A percentile compares a stretch with the other conserved stretches of the same genome.
These are phyloP conservation scores for Sporisorium sorghi DNA, from an alignment of 1,284 basidiomycete genomes.

Conservation along the genomic window DNA sequence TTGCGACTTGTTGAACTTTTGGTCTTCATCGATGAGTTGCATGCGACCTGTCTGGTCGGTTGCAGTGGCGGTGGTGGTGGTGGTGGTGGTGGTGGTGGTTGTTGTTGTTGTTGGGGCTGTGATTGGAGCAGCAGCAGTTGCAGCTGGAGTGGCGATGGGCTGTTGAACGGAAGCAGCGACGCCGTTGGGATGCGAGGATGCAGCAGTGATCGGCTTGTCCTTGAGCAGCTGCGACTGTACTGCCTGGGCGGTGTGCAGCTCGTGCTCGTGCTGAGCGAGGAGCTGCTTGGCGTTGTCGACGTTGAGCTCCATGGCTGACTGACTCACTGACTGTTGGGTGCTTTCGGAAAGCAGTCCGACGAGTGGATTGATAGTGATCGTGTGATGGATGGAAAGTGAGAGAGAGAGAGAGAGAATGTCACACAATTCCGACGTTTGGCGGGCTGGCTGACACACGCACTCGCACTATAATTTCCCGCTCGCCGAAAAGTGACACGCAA, in stretches of 20 bases:
- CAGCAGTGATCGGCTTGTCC: constrained; percentile 24
- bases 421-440: neutral
- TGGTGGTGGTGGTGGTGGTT: neutral
- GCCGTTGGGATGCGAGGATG: constrained; percentile 15
- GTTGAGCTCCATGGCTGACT: constrained; percentile 43
- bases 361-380: neutral
- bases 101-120: neutral
- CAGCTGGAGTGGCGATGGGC: neutral
- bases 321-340: too few relatives aligned
- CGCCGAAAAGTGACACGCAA: constrained; percentile 8
- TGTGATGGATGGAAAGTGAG: neutral
- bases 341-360: constrained; percentile 8
- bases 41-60: constrained; percentile 44
- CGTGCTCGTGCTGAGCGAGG: constrained; percentile 40
- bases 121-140: constrained; percentile 6
- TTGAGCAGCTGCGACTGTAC: constrained; percentile 18
- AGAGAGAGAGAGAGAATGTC: too few relatives aligned
- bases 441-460: neutral
- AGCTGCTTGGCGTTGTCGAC: constrained; percentile 46
- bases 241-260: constrained; percentile 21
- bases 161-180: constrained; percentile 1
- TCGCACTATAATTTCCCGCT: neutral
- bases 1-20: constrained; percentile 58
- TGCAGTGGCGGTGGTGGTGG: neutral
- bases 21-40: constrained; percentile 67